phyloP scores from a whole-genome alignment of 2,329 filamentous ascomycete genomes.

The Pseudopithomyces maydicus region DNA sequence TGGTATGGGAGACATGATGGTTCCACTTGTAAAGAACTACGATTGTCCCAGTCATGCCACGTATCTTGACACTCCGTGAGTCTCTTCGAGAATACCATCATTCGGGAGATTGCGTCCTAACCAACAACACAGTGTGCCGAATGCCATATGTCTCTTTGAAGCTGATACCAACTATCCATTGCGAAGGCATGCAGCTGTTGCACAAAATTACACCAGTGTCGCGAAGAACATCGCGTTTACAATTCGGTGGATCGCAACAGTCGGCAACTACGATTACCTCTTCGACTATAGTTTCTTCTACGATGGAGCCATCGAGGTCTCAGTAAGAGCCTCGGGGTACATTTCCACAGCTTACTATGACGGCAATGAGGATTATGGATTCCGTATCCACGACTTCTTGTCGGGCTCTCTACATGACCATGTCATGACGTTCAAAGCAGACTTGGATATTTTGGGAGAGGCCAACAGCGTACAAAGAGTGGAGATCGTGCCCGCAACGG shows the following conservation, averaged over 20 bases:
- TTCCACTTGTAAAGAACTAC: constrained; percentile 53
- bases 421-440: constrained; percentile 49
- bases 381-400: constrained; percentile 45
- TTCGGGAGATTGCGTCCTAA: background rate
- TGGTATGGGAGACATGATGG: constrained; percentile 53
- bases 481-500: constrained; percentile 49
- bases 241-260: constrained; percentile 54
- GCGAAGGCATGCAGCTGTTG: constrained; percentile 31
- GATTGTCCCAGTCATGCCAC: constrained; percentile 60
- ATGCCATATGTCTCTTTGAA: constrained; percentile 55
- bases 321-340: constrained; percentile 34
- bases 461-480: constrained; percentile 43
- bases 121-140: constrained; percentile 33
- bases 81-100: background rate
- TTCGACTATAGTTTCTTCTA: constrained; percentile 35
- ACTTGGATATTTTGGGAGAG: constrained; percentile 45
- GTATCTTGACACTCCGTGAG: constrained; percentile 52
- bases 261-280: constrained; percentile 48
- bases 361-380: constrained; percentile 41
- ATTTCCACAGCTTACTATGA: constrained; percentile 32
- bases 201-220: constrained; percentile 30
- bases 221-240: constrained; percentile 46
- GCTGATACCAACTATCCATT: constrained; percentile 34
- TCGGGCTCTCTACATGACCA: constrained; percentile 46
- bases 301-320: constrained; percentile 32